phyloP scores from a whole-genome alignment of 2,329 filamentous ascomycete species.

The Aspergillus ustus region DNA sequence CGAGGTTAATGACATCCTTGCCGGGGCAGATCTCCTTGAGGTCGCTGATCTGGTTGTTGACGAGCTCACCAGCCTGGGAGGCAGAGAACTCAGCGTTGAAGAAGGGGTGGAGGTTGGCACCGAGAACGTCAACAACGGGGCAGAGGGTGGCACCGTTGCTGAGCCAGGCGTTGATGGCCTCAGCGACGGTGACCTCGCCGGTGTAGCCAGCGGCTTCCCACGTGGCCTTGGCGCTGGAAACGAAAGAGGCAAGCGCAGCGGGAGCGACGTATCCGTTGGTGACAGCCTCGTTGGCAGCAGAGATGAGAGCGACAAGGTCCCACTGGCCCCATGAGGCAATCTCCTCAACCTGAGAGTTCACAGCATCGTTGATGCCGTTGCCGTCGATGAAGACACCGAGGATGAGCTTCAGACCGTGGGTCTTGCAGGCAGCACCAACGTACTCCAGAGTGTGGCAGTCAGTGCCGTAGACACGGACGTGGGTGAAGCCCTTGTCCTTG shows the following conservation, averaged over 20 bases:
- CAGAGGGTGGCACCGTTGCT: constrained; percentile 66
- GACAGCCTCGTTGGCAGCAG: constrained; percentile 90
- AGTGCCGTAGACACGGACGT: constrained; percentile 84
- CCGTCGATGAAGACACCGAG: constrained; percentile 83
- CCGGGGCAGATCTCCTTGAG: constrained; percentile 72
- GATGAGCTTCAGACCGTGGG: constrained; percentile 76
- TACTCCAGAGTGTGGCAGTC: constrained; percentile 82
- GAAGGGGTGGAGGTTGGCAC: constrained; percentile 90
- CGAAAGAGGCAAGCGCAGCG: constrained; percentile 69
- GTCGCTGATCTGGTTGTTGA: constrained; percentile 71
- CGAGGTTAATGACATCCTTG: constrained; percentile 78
- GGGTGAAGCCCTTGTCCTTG: constrained; percentile 67
- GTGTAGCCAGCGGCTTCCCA: constrained; percentile 71
- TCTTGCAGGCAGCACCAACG: constrained; percentile 71
- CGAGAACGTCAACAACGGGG: constrained; percentile 74
- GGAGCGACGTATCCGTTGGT: constrained; percentile 73
- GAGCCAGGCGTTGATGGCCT: constrained; percentile 80
- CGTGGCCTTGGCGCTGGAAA: constrained; percentile 66
- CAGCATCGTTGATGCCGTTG: constrained; percentile 61
- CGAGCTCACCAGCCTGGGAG: constrained; percentile 73
- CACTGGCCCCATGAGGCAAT: constrained; percentile 76
- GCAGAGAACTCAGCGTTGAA: constrained; percentile 77
- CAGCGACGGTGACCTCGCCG: constrained; percentile 79
- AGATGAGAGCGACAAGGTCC: constrained; percentile 76
- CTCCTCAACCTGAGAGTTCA: constrained; percentile 73